Percentiles rank a stretch among this genome's conserved stretches.
These are phyloP conservation scores for Ophiostoma sp. DNA, from an alignment of 2,329 filamentous ascomycete species.

Conservation along the genomic window DNA sequence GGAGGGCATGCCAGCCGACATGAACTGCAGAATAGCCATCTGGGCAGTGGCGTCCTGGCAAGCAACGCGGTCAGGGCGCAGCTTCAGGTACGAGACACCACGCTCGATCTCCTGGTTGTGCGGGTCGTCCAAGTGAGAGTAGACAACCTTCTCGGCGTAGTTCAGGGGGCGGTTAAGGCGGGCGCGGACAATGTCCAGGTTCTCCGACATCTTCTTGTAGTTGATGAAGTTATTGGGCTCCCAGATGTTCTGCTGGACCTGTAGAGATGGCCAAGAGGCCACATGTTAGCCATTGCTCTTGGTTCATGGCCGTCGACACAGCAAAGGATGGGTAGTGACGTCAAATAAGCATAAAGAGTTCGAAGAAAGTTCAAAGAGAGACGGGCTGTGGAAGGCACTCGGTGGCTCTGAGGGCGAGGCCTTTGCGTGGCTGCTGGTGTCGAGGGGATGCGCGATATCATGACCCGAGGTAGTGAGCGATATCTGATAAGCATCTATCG, in stretches of 20 bases:
- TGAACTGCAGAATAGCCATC: constrained; percentile 99
- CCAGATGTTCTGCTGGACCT: constrained; percentile 92
- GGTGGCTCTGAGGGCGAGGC: too few species aligned
- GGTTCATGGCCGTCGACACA: background rate
- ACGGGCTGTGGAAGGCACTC: too few species aligned
- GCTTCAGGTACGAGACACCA: constrained; percentile 90
- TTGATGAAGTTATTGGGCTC: constrained; percentile 97
- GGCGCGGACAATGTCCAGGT: constrained; percentile 80
- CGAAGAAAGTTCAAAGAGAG: too few species aligned
- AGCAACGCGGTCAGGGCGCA: constrained; percentile 94
- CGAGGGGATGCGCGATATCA: constrained; percentile 1
- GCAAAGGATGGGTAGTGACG: background rate
- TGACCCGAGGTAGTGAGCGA: constrained; percentile 8
- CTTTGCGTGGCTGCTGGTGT: background rate
- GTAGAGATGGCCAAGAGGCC: constrained; percentile 17
- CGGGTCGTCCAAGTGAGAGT: constrained; percentile 96
- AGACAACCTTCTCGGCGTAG: constrained; percentile 96
- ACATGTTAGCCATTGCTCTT: constrained; percentile 14
- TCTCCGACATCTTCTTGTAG: constrained; percentile 99
- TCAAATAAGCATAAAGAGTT: background rate
- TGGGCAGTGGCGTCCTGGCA: constrained; percentile 99
- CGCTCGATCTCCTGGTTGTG: constrained; percentile 95
- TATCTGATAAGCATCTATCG: background rate
- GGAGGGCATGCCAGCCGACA: constrained; percentile 94
- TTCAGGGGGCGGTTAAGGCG: constrained; percentile 90